Conservation (phyloP, 495 filamentous ascomycete species). For the Neurospora sp. region DNA sequence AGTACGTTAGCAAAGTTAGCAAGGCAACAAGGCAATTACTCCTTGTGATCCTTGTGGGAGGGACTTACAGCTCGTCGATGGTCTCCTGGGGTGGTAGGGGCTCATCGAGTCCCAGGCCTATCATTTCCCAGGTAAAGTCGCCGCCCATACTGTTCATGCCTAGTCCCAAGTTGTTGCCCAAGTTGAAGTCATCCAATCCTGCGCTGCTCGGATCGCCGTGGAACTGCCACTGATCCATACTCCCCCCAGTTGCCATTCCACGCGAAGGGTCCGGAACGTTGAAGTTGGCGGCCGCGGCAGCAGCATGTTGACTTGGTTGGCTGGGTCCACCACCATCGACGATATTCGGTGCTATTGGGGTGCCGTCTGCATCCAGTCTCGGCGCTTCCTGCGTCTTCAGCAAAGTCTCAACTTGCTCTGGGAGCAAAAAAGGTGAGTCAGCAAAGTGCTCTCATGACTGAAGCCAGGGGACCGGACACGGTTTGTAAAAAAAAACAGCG, state of each 20-base stretch:
- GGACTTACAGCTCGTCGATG: conserved; percentile 75
- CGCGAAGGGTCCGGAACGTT: conserved; percentile 34
- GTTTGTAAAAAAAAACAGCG: conserved; percentile 15
- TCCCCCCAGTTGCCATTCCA: conserved; percentile 30
- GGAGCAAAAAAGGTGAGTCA: not conserved
- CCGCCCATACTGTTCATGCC: conserved; percentile 23
- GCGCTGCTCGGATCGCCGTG: conserved; percentile 36
- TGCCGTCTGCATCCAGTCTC: conserved; percentile 21
- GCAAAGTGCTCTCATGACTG: not conserved
- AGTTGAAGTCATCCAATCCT: conserved; percentile 39
- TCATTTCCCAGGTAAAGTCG: conserved; percentile 77
- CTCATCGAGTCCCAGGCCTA: conserved; percentile 85
- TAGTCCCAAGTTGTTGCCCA: conserved; percentile 37
- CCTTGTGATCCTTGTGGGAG: not conserved
- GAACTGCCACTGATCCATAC: conserved; percentile 44
- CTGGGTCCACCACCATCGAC: conserved; percentile 22
- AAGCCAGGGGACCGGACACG: conserved; percentile 8
- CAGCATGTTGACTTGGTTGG: conserved; percentile 19
- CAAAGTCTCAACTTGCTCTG: conserved; percentile 91
- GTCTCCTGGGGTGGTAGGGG: conserved; percentile 79
- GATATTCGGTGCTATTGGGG: conserved; percentile 21
- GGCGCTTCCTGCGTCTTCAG: conserved; percentile 61
- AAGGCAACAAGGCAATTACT: not conserved
- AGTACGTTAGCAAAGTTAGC: not conserved
- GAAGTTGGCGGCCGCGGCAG: conserved; percentile 31